Conservation (phyloP, 441 rosid genomes). For the Codiaeum variegatum region DNA sequence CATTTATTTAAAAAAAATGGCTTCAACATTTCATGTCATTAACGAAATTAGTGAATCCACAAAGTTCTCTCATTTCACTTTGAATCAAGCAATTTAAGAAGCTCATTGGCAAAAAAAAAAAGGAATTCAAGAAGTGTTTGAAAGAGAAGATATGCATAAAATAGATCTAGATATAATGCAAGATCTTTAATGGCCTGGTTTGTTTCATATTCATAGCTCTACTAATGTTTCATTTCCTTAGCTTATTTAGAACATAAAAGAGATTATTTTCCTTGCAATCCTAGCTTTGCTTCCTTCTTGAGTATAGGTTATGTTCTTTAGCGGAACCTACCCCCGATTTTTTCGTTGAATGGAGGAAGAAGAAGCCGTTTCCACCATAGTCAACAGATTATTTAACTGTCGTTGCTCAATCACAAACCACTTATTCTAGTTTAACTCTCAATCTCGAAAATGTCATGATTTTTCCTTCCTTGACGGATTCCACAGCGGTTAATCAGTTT, state of each 20-base stretch:
- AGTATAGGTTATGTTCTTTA: slow-evolving; percentile 73
- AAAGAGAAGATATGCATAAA: no score
- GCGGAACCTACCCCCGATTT: slow-evolving; percentile 35
- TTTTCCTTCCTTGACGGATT: slow-evolving; percentile 22
- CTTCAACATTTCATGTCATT: no score
- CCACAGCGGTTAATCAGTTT: slow-evolving; percentile 25
- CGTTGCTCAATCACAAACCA: slow-evolving; percentile 30
- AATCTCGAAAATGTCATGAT: slow-evolving; percentile 27
- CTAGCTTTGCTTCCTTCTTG: slow-evolving; percentile 84
- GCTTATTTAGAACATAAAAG: slow-evolving; percentile 88
- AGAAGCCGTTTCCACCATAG: slow-evolving; percentile 20
- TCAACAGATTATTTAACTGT: slow-evolving; percentile 26
- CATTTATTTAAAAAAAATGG: no score
- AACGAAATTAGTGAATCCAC: no score
- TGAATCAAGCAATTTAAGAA: no score
- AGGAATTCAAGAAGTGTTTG: no score
- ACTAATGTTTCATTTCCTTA: slow-evolving; percentile 80
- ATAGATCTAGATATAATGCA: no score
- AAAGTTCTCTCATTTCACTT: no score
- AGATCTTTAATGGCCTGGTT: no score
- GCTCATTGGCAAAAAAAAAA: no score
- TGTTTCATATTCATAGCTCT: slow-evolving; percentile 48
- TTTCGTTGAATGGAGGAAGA: slow-evolving; percentile 27
- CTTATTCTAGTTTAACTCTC: slow-evolving; percentile 33
- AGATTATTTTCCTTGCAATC: slow-evolving; percentile 91